These are phyloP conservation scores for Phyllosticta capitalensis DNA, from an alignment of 2,329 filamentous ascomycete genomes.

Conservation along the genomic window DNA sequence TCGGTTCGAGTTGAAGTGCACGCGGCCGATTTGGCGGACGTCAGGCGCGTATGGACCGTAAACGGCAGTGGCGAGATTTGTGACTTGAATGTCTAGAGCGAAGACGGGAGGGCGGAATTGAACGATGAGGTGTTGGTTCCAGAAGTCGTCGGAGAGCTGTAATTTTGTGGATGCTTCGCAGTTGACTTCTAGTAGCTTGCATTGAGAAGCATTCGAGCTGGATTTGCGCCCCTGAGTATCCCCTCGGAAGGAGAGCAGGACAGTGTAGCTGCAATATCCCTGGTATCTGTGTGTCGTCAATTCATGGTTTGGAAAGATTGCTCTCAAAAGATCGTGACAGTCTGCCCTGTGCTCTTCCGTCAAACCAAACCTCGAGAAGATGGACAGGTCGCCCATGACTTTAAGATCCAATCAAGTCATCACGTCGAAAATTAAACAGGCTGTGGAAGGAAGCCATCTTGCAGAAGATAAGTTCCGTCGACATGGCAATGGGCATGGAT, in stretches of 20 bases:
- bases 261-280: conserved; percentile 14
- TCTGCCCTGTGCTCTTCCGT: not conserved
- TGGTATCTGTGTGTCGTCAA: conserved; percentile 1
- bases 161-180: not conserved
- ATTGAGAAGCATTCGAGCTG: no score
- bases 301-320: not conserved
- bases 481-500: not conserved
- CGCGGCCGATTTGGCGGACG: not conserved
- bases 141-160: not conserved
- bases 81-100: conserved; percentile 14
- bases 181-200: no score
- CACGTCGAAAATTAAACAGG: no score
- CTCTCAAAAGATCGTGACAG: not conserved
- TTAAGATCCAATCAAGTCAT: no score
- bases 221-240: no score
- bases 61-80: conserved; percentile 14
- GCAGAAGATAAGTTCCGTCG: not conserved
- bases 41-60: conserved; percentile 21
- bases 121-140: conserved; percentile 2
- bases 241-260: not conserved
- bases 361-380: not conserved
- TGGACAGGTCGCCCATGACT: not conserved
- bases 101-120: conserved; percentile 12
- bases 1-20: conserved; percentile 12
- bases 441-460: no score